A percentile compares a stretch with the other conserved stretches of the same genome.
These are phyloP conservation scores for Zanthoxylum bungeanum DNA, from an alignment of 345 rosid genomes.

Conservation along the genomic window DNA sequence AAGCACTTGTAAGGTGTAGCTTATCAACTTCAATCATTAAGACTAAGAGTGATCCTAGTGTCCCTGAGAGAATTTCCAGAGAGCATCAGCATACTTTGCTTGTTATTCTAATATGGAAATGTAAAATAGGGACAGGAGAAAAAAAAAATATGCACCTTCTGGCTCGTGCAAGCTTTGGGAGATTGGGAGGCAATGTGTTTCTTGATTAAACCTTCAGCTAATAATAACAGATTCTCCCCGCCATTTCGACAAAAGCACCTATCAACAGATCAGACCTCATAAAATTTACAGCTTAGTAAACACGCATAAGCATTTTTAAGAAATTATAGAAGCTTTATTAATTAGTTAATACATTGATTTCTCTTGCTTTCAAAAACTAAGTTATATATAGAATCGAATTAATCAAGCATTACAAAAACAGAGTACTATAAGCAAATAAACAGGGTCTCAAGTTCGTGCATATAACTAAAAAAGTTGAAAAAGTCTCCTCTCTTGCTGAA, in stretches of 20 bases:
- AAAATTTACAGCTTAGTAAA: conserved; percentile 18
- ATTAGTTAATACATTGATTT: neutral
- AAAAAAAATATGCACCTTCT: conserved; percentile 63
- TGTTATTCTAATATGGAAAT: conserved; percentile 88
- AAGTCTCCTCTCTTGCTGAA: neutral
- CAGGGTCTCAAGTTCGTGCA: neutral
- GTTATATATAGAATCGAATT: neutral
- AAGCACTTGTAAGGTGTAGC: conserved; percentile 80
- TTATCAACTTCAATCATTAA: conserved; percentile 88
- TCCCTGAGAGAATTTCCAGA: conserved; percentile 78
- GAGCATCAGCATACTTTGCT: conserved; percentile 71
- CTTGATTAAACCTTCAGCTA: conserved; percentile 91
- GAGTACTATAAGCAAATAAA: neutral
- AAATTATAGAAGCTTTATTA: neutral
- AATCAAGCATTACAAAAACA: neutral
- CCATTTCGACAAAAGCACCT: conserved; percentile 91
- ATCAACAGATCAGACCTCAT: conserved; percentile 13
- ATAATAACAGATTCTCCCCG: conserved; percentile 72
- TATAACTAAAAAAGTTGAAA: neutral
- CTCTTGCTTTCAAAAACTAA: neutral
- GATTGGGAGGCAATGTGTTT: conserved; percentile 84
- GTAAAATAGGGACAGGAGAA: conserved; percentile 14
- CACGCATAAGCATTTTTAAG: neutral
- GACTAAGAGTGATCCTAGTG: conserved; percentile 81
- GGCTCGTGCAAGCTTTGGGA: conserved; percentile 98